A percentile compares a stretch with the other conserved stretches of the same genome.
Evolutionary conservation across 2,329 filamentous ascomycete species (phyloP).

Genomic region (Endocalyx cinctus): DNA sequence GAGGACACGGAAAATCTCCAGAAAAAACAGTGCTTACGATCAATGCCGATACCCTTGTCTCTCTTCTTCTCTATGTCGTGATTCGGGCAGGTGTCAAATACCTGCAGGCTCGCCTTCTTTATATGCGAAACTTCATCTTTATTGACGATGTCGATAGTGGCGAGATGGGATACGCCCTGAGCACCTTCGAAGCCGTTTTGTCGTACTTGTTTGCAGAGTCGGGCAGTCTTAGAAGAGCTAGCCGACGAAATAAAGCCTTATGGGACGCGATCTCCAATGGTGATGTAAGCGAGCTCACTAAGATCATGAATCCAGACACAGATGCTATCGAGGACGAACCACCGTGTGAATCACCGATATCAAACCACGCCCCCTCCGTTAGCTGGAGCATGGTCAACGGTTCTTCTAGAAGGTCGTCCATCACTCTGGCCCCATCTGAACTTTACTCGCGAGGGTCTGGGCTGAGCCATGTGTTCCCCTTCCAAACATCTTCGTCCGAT

Average conservation of each 20-base stretch:
- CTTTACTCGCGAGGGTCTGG: slow-evolving; percentile 52
- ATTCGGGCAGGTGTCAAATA: slow-evolving; percentile 86
- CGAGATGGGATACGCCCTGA: slow-evolving; percentile 92
- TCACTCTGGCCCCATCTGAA: slow-evolving; percentile 39
- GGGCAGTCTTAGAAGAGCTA: slow-evolving; percentile 74
- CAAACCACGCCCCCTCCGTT: slow-evolving; percentile 41
- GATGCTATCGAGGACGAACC: slow-evolving; percentile 42
- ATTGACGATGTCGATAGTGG: slow-evolving; percentile 96
- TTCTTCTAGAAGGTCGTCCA: slow-evolving; percentile 38
- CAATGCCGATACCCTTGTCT: slow-evolving; percentile 89
- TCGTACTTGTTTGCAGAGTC: slow-evolving; percentile 84
- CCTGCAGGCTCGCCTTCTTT: slow-evolving; percentile 82
- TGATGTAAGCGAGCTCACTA: slow-evolving; percentile 67
- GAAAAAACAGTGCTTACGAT: slow-evolving; percentile 57
- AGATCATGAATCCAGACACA: slow-evolving; percentile 70
- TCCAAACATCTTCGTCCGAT: slow-evolving; percentile 57
- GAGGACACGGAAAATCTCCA: slow-evolving; percentile 30
- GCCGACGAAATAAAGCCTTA: slow-evolving; percentile 75
- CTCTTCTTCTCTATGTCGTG: slow-evolving; percentile 83
- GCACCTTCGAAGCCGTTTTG: slow-evolving; percentile 91
- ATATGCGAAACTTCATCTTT: slow-evolving; percentile 96
- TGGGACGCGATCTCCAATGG: slow-evolving; percentile 86
- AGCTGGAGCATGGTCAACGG: slow-evolving; percentile 45
- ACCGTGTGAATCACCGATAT: slow-evolving; percentile 29
- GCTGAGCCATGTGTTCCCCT: slow-evolving; percentile 86